A percentile compares a stretch with the other conserved stretches of the same genome.
Evolutionary conservation across 495 filamentous ascomycete genomes (phyloP).

Genomic region (Pyronema omphalodes): DNA sequence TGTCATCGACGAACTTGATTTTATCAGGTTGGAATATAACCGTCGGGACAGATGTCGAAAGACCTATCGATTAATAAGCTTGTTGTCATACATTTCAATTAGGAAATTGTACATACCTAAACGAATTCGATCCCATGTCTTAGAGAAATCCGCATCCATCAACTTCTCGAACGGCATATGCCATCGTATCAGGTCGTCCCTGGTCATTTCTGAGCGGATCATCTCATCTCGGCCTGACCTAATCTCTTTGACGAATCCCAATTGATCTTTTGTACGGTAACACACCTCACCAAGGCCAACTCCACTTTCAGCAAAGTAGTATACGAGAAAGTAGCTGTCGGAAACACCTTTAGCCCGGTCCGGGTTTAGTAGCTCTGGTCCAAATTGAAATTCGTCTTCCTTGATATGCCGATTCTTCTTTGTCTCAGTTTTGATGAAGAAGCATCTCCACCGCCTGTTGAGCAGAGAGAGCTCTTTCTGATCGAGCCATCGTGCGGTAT

Average conservation of each 20-base stretch:
- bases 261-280: not conserved
- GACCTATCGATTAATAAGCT: slow-evolving; percentile 3
- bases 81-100: not conserved
- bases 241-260: slow-evolving; percentile 1
- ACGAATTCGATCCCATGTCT: slow-evolving; percentile 21
- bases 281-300: slow-evolving; percentile 15
- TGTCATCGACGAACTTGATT: slow-evolving; percentile 11
- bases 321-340: not conserved
- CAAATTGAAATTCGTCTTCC: too few species aligned
- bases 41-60: slow-evolving; percentile 26
- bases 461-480: slow-evolving; percentile 7
- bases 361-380: too few species aligned
- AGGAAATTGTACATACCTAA: slow-evolving; percentile 7
- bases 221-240: slow-evolving; percentile 4
- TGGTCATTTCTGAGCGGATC: slow-evolving; percentile 10
- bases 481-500: slow-evolving; percentile 1
- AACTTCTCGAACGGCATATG: slow-evolving; percentile 14
- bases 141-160: slow-evolving; percentile 4
- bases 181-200: slow-evolving; percentile 13
- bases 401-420: not conserved
- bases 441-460: slow-evolving; percentile 16
- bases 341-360: not conserved
- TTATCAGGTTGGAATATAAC: slow-evolving; percentile 27
- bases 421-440: slow-evolving; percentile 3
- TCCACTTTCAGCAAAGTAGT: slow-evolving; percentile 17